These are phyloP conservation scores for Pseudogymnoascus sp. DNA, from an alignment of 2,329 filamentous ascomycete species.

Conservation along the genomic window DNA sequence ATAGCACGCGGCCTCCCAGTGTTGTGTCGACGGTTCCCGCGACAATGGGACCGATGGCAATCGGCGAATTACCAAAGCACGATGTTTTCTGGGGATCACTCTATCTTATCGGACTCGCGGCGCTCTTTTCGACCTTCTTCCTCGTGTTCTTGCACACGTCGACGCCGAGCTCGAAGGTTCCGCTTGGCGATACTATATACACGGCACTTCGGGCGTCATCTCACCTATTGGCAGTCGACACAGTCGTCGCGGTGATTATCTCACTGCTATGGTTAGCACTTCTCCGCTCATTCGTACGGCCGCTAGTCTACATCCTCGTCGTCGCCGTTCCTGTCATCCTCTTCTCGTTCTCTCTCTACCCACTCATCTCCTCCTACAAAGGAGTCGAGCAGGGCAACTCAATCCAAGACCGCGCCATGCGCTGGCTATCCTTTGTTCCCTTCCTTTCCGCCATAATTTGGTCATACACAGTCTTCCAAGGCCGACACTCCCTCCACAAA, in stretches of 20 bases:
- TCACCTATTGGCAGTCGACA: slow-evolving; percentile 83
- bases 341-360: slow-evolving; percentile 83
- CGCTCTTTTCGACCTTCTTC: slow-evolving; percentile 79
- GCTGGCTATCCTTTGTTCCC: slow-evolving; percentile 75
- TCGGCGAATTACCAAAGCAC: slow-evolving; percentile 66
- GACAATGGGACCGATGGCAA: slow-evolving; percentile 43
- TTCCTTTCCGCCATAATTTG: slow-evolving; percentile 65
- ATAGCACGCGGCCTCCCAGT: slow-evolving; percentile 21
- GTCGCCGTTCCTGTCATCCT: slow-evolving; percentile 79
- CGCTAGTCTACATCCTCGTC: slow-evolving; percentile 72
- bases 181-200: slow-evolving; percentile 89
- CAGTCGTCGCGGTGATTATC: slow-evolving; percentile 78
- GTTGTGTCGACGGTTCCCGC: slow-evolving; percentile 40
- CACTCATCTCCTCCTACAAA: slow-evolving; percentile 82
- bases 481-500: slow-evolving; percentile 70
- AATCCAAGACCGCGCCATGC: slow-evolving; percentile 82
- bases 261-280: slow-evolving; percentile 86
- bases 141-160: slow-evolving; percentile 86
- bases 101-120: slow-evolving; percentile 76
- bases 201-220: slow-evolving; percentile 79
- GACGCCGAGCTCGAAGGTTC: slow-evolving; percentile 55
- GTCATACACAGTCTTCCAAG: slow-evolving; percentile 74
- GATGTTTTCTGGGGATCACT: slow-evolving; percentile 89
- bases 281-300: slow-evolving; percentile 76
- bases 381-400: slow-evolving; percentile 64